These are phyloP conservation scores for Carex pumila DNA, from an alignment of 176 grass and related monocot genomes.

Conservation along the genomic window DNA sequence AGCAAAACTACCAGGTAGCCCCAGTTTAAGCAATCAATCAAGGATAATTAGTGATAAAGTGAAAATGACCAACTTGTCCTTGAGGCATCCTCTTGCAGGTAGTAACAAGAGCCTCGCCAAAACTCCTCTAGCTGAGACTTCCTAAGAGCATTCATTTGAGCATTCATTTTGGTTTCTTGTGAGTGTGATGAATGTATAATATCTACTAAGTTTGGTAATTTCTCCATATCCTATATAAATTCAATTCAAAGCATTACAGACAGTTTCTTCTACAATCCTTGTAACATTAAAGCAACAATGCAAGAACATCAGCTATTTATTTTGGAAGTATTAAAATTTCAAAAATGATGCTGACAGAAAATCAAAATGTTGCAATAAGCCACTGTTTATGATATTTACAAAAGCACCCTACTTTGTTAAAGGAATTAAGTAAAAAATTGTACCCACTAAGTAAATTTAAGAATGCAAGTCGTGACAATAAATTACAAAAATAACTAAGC, in stretches of 20 bases:
- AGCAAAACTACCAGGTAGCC: background rate
- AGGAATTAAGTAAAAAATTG: background rate
- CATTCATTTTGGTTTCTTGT: conserved; percentile 10
- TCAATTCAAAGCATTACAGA: background rate
- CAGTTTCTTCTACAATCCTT: background rate
- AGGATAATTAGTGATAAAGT: background rate
- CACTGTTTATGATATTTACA: background rate
- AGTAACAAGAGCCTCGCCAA: conserved; percentile 34
- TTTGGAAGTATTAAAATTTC: background rate
- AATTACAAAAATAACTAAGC: background rate
- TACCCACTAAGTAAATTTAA: background rate
- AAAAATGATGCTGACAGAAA: background rate
- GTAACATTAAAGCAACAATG: background rate
- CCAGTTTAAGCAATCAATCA: background rate
- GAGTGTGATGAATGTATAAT: background rate
- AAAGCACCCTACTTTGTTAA: background rate
- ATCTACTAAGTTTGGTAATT: conserved; percentile 1
- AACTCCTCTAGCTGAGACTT: conserved; percentile 21
- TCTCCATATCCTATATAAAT: conserved; percentile 13
- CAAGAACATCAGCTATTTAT: background rate
- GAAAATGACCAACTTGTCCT: conserved; percentile 28
- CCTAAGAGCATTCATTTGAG: background rate
- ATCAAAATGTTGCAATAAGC: conserved; percentile 8
- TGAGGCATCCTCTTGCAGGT: conserved; percentile 24
- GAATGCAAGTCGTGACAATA: background rate